These are phyloP conservation scores for Sapria himalayana DNA, from an alignment of 345 rosid genomes.

Conservation along the genomic window DNA sequence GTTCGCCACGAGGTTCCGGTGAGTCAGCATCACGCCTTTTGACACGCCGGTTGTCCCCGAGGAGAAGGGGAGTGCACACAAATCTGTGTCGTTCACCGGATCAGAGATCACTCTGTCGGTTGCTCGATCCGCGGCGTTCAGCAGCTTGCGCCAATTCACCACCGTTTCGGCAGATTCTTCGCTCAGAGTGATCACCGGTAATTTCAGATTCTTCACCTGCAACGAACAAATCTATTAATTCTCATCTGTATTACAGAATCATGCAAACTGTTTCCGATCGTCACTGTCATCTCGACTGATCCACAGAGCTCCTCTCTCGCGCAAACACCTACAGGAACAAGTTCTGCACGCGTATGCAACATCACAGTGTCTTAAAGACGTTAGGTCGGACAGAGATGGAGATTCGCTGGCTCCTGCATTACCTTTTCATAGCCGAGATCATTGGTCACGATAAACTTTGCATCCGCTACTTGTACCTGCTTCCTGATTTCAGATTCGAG, in stretches of 20 bases:
- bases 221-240: too few species aligned
- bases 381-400: too few species aligned
- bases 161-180: slow-evolving; percentile 30
- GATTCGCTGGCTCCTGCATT: too few species aligned
- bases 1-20: slow-evolving; percentile 66
- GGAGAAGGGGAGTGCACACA: slow-evolving; percentile 93
- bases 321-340: too few species aligned
- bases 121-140: slow-evolving; percentile 53
- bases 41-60: slow-evolving; percentile 92
- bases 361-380: too few species aligned
- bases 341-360: too few species aligned
- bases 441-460: slow-evolving; percentile 57
- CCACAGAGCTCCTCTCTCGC: too few species aligned
- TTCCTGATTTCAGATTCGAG: slow-evolving; percentile 58
- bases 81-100: slow-evolving; percentile 33
- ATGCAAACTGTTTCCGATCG: too few species aligned
- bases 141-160: slow-evolving; percentile 49
- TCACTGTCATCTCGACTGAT: too few species aligned
- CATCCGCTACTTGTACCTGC: slow-evolving; percentile 63
- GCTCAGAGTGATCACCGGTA: slow-evolving; percentile 39
- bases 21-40: slow-evolving; percentile 81
- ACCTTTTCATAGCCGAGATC: slow-evolving; percentile 53
- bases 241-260: too few species aligned
- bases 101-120: slow-evolving; percentile 11
- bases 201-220: slow-evolving; percentile 38